Evolutionary conservation across 2,329 filamentous ascomycete genomes (phyloP).

Genomic region (Helotiales sp.): DNA sequence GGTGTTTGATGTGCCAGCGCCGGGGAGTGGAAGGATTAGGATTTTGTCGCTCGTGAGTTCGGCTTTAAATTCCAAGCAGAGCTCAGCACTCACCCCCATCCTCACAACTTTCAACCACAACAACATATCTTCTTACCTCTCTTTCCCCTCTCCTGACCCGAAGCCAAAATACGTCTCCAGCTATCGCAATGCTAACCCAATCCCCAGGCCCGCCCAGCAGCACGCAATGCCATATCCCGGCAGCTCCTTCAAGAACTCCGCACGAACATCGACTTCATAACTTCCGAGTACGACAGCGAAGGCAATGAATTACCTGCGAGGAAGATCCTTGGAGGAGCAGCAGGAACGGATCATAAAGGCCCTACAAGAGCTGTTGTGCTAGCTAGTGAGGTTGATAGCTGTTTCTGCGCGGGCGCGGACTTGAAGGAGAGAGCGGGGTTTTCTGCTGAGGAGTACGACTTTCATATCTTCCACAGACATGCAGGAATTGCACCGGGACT

Average conservation of each 20-base stretch:
- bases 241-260: constrained; percentile 75
- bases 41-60: constrained; percentile 57
- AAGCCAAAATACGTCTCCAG: neutral
- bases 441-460: constrained; percentile 71
- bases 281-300: constrained; percentile 61
- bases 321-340: constrained; percentile 51
- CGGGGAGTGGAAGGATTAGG: constrained; percentile 72
- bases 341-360: constrained; percentile 52
- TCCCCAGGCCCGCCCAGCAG: constrained; percentile 80
- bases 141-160: neutral
- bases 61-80: neutral
- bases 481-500: neutral
- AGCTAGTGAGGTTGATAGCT: constrained; percentile 81
- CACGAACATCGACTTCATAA: constrained; percentile 73
- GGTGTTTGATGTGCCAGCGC: constrained; percentile 31
- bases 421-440: constrained; percentile 86
- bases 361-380: constrained; percentile 82
- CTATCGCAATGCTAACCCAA: neutral
- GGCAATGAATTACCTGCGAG: constrained; percentile 56
- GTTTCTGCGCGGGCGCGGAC: constrained; percentile 94
- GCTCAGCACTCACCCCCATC: neutral
- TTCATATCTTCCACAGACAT: neutral
- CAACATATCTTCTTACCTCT: too few relatives aligned
- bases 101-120: constrained; percentile 12
- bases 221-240: constrained; percentile 89